Base-by-base conservation (phyloP, 2,329 filamentous ascomycete species). In the Leptographium radiaticola region DNA sequence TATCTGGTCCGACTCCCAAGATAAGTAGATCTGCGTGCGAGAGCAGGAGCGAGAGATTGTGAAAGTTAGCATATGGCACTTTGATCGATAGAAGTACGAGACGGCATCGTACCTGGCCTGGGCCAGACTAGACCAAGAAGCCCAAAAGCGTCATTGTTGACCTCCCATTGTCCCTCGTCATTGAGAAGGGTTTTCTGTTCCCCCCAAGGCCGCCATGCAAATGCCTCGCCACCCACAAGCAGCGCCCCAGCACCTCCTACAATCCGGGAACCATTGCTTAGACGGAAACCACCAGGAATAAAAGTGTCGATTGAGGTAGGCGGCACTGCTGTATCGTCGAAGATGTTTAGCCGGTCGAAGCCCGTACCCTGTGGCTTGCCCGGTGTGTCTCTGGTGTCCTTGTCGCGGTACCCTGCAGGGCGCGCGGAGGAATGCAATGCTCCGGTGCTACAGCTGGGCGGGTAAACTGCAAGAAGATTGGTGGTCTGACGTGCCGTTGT, bases 241-340 rank as follows among this genome's bases (percentile, higher is more conserved):
- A 98, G 65, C 0, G 80, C 74, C 2, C 77, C 78, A 20, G 66
- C 68, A 52, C 72, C 73, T 30, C 68, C 65, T 53, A 70, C 70
- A 34, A 95, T 80, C 52, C 79, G 82, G 39, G 86, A 71, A 12
- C 90, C 89, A 62, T 83, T 94, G 68, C 93, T 86, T 47, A 98
- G 74, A 59, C 86, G 81, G 67, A 98, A 98, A 1, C 93, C 93
- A 62, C 91, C 83, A 56, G 77, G 72, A 56, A 86, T 80, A 70
- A 88, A 95, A 7, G 86, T 82, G 62, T 96, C 89, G 47, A 98
- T 81, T 2, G 83, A 82, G 0, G 89, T 95, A 0, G 89, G 83
- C 0, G 91, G 93, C 5, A 80, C 74, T 0, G 89, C 86, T 1
- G 83, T 81, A 59, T 81, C 82, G 43, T 80, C 83, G 6, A 97